Evolutionary conservation across 768 basidiomycete genomes (phyloP), one percentile per base, ranked within the genome.

Genomic region (Mycena haematopus): DNA sequence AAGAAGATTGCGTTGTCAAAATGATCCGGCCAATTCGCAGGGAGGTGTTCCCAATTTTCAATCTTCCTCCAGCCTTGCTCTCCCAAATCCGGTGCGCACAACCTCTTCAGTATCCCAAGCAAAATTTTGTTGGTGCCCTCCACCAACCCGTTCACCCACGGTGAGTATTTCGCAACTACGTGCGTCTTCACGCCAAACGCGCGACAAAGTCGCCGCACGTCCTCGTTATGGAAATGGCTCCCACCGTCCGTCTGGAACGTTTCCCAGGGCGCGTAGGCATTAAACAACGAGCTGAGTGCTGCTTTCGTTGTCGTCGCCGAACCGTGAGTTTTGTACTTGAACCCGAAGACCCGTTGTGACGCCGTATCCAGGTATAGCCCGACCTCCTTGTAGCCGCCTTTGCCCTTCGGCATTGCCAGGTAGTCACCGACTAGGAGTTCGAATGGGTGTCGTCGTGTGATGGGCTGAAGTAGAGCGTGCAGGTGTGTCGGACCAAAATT

Each of bases 21-120:
- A 21, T 7, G 13, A 5, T 7, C 6, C 22, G 45, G 45, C 45
- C 45, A 46, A 24, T 46, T 46, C 10, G 2, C 10, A 3, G 45
- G 45, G 7, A 46, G 13, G 45, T 46, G 21, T 21, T 46, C 77
- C 58, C 0, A 77, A 52, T 58, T 78, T 75, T 42, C 40, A 6
- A 9, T 38, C 14, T 31, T 40, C 21, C 50, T 40, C 21, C 50
- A 44, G 25, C 56, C 58, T 9, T 64, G 56, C 27, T 65, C 62
- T 2, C 60, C 63, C 7, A 68, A 44, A 21, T 66, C 58, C 0
- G 70, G 57, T 3, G 45, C 45, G 45, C 45, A 46, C 13, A 46
- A 6, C 4, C 45, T 6, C 9, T 5, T 14, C 6, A 46, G 22
- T 6, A 46, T 24, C 2, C 3, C 3, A 6, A 46, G 1, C 4